Evolutionary conservation across 306 rosid species (phyloP), one percentile per base, ranked within the genome.

Genomic region (Purshia tridentata): DNA sequence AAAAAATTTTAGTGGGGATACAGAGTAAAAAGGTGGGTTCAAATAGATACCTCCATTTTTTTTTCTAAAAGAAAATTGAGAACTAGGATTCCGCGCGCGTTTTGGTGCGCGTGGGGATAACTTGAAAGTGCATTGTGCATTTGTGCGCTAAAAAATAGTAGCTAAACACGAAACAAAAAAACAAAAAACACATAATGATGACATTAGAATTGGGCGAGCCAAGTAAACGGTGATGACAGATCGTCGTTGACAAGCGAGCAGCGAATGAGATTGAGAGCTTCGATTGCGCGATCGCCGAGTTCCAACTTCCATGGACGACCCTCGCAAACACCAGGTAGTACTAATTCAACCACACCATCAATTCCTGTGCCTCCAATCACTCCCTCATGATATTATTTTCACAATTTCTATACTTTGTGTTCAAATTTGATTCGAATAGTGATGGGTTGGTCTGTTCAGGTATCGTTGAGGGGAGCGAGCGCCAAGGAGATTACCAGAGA

Each of bases 401-500:
- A 6, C 51, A 44, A 40, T 63, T 63, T 45, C 23, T 4, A 18
- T 9, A 42, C 13, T 4, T 64, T 39, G 64, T 58, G 35, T 22
- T 9, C 51, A 64, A 64, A 12, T 1, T 53, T 53, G 6, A 29
- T 52, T 70, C 35, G 3, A 58, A 58, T 29, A 29, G 35, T 29
- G 1, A 3, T 37, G 5, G 60, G 47, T 46, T 56, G 50, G 11
- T 64, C 72, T 76, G 72, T 59, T 77, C 81, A 94, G 98, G 95
- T 91, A 19, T 94, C 97, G 29, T 58, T 94, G 84, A 84, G 99
- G 81, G 99, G 99, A 73, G 86, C 96, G 54, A 94, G 99, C 84
- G 90, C 87, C 37, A 94, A 94, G 84, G 99, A 94, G 87, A 94
- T 94, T 72, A 86, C 99, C 52, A 83, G 99, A 73, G 99, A 89